Base-by-base conservation (phyloP, 2,329 filamentous ascomycete genomes). In the Neobulgaria alba region DNA sequence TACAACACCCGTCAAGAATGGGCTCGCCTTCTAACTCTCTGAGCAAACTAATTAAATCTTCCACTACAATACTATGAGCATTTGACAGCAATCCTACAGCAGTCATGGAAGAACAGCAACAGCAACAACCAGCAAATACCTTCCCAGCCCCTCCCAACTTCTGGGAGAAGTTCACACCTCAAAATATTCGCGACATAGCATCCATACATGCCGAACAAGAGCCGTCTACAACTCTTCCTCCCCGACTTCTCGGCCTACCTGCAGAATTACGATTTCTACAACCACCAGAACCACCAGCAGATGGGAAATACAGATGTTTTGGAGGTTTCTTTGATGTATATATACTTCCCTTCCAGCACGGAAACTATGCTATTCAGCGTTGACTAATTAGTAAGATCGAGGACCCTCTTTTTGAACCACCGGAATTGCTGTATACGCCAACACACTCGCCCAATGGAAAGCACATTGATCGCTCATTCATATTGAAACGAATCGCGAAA, bases 91-190 rank as follows among this genome's bases (percentile, higher is more conserved):
- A 33, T 14, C 19, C n/a, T 29, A 40, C 33, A n/a, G n/a, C n/a
- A n/a, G n/a, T n/a, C 33, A 86, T 85, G 81, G 77, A 75, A 43
- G 78, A 78, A 38, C 67, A 70, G 44, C 12, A 30, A n/a, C 65
- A 66, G 39, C 64, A 68, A 33, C 62, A 63, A 7, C 55, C 59
- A 49, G 66, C 78, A 18, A 77, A 82, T 17, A 77, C 81, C 30
- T 95, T 88, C 60, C 90, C 92, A 17, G 77, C 83, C 38, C 92
- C 92, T 18, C 92, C 92, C 18, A 80, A 82, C 1, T 94, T 95
- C 66, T 96, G 85, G 79, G 81, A 82, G 52, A 73, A 85, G 60
- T 96, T 96, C 64, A 95, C 86, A 0, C 62, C 77, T 3, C 77
- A 82, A 19, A 93, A 90, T 57, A 56, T 85, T 38, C 64, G 75